These are phyloP conservation scores for Coelastrella sp. DNA, from an alignment of 139 green algal species.

Conservation along the genomic window DNA sequence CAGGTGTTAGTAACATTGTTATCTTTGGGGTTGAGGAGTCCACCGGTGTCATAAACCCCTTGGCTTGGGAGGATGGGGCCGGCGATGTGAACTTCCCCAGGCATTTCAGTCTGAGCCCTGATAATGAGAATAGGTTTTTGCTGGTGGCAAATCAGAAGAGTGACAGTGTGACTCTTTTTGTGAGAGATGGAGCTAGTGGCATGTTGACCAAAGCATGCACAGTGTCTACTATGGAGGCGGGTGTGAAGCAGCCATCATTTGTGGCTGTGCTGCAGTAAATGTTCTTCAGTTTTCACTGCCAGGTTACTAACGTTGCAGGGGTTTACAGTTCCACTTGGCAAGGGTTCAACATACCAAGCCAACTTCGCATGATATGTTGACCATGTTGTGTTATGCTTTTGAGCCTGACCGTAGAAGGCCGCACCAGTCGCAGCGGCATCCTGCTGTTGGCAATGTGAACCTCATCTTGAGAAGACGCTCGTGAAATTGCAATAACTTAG, in stretches of 20 bases:
- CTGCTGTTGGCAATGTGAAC: not conserved
- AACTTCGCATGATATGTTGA: not conserved
- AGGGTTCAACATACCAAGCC: not conserved
- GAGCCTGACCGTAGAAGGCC: not conserved
- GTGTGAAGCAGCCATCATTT: conserved; percentile 17
- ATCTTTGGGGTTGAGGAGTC: not conserved
- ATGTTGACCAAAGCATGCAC: conserved; percentile 14
- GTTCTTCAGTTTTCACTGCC: not conserved
- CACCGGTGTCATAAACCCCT: not conserved
- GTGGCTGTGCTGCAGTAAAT: not conserved
- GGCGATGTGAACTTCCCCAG: conserved; percentile 17
- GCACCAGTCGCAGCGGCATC: not conserved
- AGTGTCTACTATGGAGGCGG: not conserved
- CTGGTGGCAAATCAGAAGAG: conserved; percentile 29
- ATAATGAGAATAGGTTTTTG: not conserved
- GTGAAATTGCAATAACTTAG: no score
- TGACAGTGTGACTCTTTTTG: conserved; percentile 36
- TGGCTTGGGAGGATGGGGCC: conserved; percentile 16
- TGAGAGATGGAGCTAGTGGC: not conserved
- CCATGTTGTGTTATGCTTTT: not conserved
- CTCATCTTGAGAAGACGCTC: not conserved
- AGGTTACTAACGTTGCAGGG: not conserved
- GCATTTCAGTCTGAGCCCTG: conserved; percentile 42
- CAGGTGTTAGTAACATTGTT: conserved; percentile 40
- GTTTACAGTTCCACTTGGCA: no score